Evolutionary conservation across 2,329 filamentous ascomycete genomes (phyloP), one percentile per base, ranked within the genome.

Genomic region (Colletotrichum endophyticum): DNA sequence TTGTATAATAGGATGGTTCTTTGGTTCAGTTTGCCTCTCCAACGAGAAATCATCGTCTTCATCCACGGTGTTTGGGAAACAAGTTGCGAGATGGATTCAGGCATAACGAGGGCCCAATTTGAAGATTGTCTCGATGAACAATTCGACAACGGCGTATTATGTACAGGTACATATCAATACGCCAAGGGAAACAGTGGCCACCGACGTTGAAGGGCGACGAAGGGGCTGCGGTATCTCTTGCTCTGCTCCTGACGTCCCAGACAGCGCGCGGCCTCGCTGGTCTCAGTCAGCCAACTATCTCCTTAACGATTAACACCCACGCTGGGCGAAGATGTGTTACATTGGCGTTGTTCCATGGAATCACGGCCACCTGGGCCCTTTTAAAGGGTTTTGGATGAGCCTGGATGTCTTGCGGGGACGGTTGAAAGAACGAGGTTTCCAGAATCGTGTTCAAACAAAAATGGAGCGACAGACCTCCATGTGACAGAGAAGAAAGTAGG

Each of bases 251-350:
- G 22, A 22, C 44, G 11, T 22, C n/a, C 44, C 6, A 13, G 9
- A 3, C 0, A 53, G n/a, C 44, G 0, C 16, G n/a, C 11, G 1
- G 39, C 19, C 7, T 1, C n/a, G 44, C n/a, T 49, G 9, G n/a
- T 22, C 19, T 22, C 44, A 22, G 1, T 1, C 44, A 7, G 39
- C 9, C 19, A 44, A 1, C 39, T n/a, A 44, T 44, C 39, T 4
- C n/a, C 2, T 22, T 8, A 0, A 2, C 22, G 11, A 1, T 22
- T 0, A 53, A 0, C 44, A 53, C n/a, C 6, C 6, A 53, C 11
- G 11, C 19, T 49, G 44, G 19, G n/a, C 44, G 44, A 49, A 49
- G n/a, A 49, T 44, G 39, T 44, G 39, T 44, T 44, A 22, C 44
- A 49, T 49, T 49, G n/a, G 19, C 0, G 19, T 49, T 49, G n/a